Evolutionary conservation across 2,329 filamentous ascomycete genomes (phyloP).

Genomic region (Microsporum ferrugineum): DNA sequence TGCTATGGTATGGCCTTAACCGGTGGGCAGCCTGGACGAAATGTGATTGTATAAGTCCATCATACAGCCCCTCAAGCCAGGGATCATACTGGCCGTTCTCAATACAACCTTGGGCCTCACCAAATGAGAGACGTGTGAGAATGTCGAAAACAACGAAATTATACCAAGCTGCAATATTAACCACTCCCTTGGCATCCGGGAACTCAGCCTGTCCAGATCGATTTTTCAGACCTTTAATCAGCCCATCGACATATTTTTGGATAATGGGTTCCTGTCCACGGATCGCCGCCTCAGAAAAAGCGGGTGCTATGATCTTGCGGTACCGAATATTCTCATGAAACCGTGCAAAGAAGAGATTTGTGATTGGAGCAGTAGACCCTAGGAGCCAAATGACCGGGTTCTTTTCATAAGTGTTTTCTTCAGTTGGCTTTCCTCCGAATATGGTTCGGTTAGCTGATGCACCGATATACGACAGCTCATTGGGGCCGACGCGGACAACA

Average conservation of each 20-base stretch:
- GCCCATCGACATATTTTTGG: background rate
- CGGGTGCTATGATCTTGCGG: background rate
- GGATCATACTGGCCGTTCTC: constrained; percentile 30
- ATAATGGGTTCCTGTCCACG: background rate
- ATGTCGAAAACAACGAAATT: background rate
- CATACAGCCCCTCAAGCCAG: background rate
- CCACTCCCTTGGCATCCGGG: background rate
- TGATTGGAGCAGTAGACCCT: background rate
- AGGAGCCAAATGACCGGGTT: background rate
- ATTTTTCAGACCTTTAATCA: background rate
- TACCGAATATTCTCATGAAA: background rate
- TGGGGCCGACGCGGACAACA: constrained; percentile 22
- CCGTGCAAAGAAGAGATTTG: background rate
- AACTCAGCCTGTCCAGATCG: background rate
- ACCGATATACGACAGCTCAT: constrained; percentile 12
- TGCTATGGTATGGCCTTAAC: constrained; percentile 38
- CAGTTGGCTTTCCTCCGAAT: background rate
- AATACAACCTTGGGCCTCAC: constrained; percentile 25
- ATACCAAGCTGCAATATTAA: background rate
- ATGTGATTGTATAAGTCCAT: background rate
- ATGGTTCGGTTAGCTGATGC: background rate
- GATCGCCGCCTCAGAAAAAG: background rate
- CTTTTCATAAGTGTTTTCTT: background rate
- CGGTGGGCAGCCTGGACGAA: constrained; percentile 47
- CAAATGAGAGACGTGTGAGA: background rate